Conservation (phyloP, 768 basidiomycete species). For the Auriscalpium vulgare region DNA sequence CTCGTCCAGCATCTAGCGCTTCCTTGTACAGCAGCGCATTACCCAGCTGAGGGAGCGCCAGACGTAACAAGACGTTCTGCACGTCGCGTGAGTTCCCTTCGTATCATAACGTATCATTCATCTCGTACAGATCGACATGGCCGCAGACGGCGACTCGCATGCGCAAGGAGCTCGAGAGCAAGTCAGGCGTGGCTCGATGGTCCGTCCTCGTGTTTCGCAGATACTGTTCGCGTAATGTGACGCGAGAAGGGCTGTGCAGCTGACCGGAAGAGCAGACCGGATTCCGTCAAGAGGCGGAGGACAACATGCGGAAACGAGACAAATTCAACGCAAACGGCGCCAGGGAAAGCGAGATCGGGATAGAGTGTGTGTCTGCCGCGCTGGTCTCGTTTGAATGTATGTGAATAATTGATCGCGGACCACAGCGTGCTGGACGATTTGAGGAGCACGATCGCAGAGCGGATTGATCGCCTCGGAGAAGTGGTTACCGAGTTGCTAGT, state of each 20-base stretch:
- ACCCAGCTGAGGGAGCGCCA: too few species aligned
- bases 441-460: slow-evolving; percentile 72
- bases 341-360: slow-evolving; percentile 72
- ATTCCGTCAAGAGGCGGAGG: slow-evolving; percentile 59
- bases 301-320: slow-evolving; percentile 49
- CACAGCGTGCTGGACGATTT: slow-evolving; percentile 45
- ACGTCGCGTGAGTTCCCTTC: too few species aligned
- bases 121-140: too few species aligned
- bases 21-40: too few species aligned
- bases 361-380: slow-evolving; percentile 39
- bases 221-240: background rate
- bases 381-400: background rate
- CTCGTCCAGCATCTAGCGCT: too few species aligned
- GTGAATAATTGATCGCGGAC: background rate
- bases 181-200: slow-evolving; percentile 58
- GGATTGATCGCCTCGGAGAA: slow-evolving; percentile 44
- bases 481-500: slow-evolving; percentile 54
- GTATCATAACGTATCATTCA: too few species aligned
- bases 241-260: slow-evolving; percentile 6
- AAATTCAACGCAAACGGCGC: slow-evolving; percentile 48
- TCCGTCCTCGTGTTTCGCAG: slow-evolving; percentile 23
- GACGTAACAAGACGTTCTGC: too few species aligned
- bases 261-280: slow-evolving; percentile 52
- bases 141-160: slow-evolving; percentile 16
- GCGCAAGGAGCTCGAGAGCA: slow-evolving; percentile 69